Evolutionary conservation across 2,329 filamentous ascomycete species (phyloP), one percentile per base, ranked within the genome.

Genomic region (Furcasterigmium sp.): DNA sequence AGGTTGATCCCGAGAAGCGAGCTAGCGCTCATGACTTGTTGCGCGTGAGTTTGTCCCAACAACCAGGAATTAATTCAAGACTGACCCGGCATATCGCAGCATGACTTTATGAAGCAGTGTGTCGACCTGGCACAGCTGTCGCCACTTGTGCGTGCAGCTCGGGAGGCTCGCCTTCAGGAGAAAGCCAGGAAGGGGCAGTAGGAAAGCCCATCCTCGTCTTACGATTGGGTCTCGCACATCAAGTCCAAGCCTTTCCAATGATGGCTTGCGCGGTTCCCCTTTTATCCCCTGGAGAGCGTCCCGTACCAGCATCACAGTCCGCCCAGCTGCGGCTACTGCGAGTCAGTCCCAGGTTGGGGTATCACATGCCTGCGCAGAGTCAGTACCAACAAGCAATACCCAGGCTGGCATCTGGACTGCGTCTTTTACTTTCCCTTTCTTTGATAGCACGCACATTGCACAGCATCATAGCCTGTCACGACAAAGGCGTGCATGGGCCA

Each of bases 1-100:
- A 94, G 73, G 93, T 98, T 6, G 93, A 97, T 59, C 91, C 93
- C 1, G 93, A 97, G 69, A 95, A 95, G 80, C 78, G 93, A 66
- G 91, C 91, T 30, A 95, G 89, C 59, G 93, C 93, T 28, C 88
- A 95, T 66, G 91, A 97, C 71, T 69, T 98, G 47, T 73, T 98
- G 55, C 83, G 87, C 70, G 93, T 97, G 77, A 70, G 86, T 53
- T 35, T 41, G 51, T 59, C 44, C 56, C 13, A 25, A n/a, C 18
- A 30, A 17, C 8, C n/a, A 17, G 7, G 18, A 15, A 6, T 35
- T 35, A 14, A 8, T 26, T 11, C 11, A 11, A 26, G 7, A 7
- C 11, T 7, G 23, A 26, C 8, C 35, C 23, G 19, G 23, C 38
- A 40, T 15, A 10, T 23, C 38, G 8, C 55, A 91, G 86, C 86